A percentile compares a stretch with the other conserved stretches of the same genome.
Conservation (phyloP, 192 early-diverging fungal genomes). For the Powellomyces hirtus region DNA sequence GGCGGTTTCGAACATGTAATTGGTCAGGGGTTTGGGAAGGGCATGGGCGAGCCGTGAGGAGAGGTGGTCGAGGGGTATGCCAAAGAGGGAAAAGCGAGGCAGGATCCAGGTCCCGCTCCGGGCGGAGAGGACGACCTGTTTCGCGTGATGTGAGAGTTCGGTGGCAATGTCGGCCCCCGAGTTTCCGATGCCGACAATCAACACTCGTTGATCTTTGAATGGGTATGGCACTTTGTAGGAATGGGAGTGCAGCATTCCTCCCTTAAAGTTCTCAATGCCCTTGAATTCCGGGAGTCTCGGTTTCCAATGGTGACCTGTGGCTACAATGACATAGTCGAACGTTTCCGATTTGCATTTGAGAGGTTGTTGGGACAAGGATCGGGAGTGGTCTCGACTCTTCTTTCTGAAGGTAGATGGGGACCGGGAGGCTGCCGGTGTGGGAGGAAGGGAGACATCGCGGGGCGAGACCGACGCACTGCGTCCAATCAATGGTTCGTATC, state of each 20-base stretch:
- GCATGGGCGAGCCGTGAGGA: slow-evolving; percentile 36
- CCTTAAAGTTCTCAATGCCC: slow-evolving; percentile 51
- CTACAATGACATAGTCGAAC: slow-evolving; percentile 65
- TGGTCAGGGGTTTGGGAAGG: slow-evolving; percentile 38
- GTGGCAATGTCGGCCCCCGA: slow-evolving; percentile 57
- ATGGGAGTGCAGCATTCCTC: slow-evolving; percentile 56
- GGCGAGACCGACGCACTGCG: neutral
- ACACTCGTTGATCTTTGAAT: slow-evolving; percentile 50
- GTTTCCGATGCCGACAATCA: slow-evolving; percentile 60
- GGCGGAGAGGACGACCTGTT: slow-evolving; percentile 47
- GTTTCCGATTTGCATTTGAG: slow-evolving; percentile 40
- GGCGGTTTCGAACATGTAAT: slow-evolving; percentile 33
- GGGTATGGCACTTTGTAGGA: slow-evolving; percentile 52
- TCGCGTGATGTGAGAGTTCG: slow-evolving; percentile 53
- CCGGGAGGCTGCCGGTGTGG: neutral
- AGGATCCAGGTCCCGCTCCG: slow-evolving; percentile 50
- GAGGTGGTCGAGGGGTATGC: slow-evolving; percentile 48
- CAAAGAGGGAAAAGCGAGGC: slow-evolving; percentile 40
- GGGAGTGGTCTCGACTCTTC: neutral
- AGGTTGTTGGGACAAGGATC: slow-evolving; percentile 9
- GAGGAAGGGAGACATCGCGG: neutral
- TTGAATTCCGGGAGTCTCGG: slow-evolving; percentile 51
- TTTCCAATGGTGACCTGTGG: slow-evolving; percentile 58
- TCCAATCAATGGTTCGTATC: slow-evolving; percentile 7
- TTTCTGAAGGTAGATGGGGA: neutral